A percentile compares a stretch with the other conserved stretches of the same genome.
Evolutionary conservation across 768 basidiomycete genomes (phyloP).

Genomic region (Harrya chromipes): DNA sequence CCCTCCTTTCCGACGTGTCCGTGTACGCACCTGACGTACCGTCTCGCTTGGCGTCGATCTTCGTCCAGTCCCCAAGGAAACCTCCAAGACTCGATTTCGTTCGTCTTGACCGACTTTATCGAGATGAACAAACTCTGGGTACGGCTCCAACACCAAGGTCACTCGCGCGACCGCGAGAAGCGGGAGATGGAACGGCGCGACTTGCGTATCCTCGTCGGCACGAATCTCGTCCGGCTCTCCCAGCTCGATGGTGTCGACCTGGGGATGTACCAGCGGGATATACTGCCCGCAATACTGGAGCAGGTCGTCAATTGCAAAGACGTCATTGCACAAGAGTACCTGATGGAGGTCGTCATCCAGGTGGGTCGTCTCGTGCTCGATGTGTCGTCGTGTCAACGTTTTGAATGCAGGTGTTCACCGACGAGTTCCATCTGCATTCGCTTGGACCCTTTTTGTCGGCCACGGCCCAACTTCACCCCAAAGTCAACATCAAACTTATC

Average conservation of each 20-base stretch:
- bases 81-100: conserved; percentile 91
- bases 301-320: conserved; percentile 99
- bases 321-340: conserved; percentile 96
- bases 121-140: conserved; percentile 99
- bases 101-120: conserved; percentile 97
- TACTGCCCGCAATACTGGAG: conserved; percentile 91
- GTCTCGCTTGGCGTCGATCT: background rate
- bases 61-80: conserved; percentile 72
- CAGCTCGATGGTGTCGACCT: conserved; percentile 97
- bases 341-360: conserved; percentile 99
- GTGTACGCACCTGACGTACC: background rate
- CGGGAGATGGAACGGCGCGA: conserved; percentile 96
- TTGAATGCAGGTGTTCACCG: conserved; percentile 79
- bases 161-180: conserved; percentile 95
- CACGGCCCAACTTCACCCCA: conserved; percentile 93
- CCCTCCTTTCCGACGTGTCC: background rate
- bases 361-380: conserved; percentile 39
- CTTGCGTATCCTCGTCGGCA: conserved; percentile 93
- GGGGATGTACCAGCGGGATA: conserved; percentile 80
- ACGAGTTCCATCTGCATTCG: conserved; percentile 96
- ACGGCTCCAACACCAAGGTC: conserved; percentile 95
- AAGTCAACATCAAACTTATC: conserved; percentile 98
- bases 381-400: background rate
- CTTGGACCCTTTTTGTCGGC: conserved; percentile 96
- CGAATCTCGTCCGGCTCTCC: conserved; percentile 92